Base-by-base conservation (phyloP, 2,329 filamentous ascomycete species). In the Xylariomycetidae sp. region DNA sequence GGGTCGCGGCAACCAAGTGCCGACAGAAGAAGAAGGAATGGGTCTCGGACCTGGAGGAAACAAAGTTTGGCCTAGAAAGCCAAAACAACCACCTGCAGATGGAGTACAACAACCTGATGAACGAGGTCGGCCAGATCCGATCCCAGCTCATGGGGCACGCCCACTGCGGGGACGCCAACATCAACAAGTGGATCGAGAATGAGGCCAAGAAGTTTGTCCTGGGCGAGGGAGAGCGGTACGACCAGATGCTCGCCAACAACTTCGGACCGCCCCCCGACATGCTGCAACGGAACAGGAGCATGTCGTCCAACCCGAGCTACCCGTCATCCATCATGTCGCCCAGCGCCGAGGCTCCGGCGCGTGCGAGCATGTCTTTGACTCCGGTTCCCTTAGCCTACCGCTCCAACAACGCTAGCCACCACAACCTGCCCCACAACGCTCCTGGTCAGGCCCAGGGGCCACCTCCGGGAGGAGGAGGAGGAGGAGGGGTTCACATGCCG, bases 1-100 rank as follows among this genome's bases (percentile, higher is more conserved):
- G 83, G 8, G 63, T 83, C 3, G 83, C 84, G 0, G 83, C 84
- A 2, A 82, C 78, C 54, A 87, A 86, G 52, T 88, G 82, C 50
- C 74, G 83, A 4, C 74, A 82, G 49, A 85, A 85, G 58, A 75
- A 74, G 49, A 77, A 75, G 56, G 59, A 66, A 45, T 74, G 67
- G 63, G 64, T 71, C 15, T 57, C 57, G 10, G 63, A 67, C n/a
- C 50, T 76, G 15, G 69, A 76, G 38, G 63, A 67, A 33, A 62
- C 59, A 5, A 67, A 66, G 35, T 43, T 54, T 8, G 58, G 51
- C 1, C 45, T 76, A 27, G 72, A 76, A 48, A 49, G 44, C 5
- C 58, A 64, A 25, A 61, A 75, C 45, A 48, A 46, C 8, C 49
- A 53, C 6, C 57, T 77, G 19, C 65, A 66, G 10, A 49, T 54